phyloP scores from a whole-genome alignment of 2,329 filamentous ascomycete genomes.

The Aspergillus novoparasiticus region DNA sequence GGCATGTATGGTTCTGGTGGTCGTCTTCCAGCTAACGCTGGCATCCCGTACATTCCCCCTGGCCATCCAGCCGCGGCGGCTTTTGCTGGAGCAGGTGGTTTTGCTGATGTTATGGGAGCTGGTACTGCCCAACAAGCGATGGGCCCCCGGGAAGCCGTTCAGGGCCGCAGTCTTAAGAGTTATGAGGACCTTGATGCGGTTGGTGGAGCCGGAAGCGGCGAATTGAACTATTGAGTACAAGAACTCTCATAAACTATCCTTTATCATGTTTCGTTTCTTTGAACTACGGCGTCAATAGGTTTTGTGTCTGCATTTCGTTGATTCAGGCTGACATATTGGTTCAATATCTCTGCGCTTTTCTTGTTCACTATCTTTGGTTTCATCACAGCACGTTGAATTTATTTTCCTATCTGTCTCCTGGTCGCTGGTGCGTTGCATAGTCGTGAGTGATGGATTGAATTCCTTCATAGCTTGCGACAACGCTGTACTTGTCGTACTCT shows the following conservation, averaged over 20 bases:
- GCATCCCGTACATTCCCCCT: constrained; percentile 38
- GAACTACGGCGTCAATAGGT: constrained; percentile 16
- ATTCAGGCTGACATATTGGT: constrained; percentile 6
- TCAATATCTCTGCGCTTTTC: constrained; percentile 4
- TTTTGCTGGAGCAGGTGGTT: constrained; percentile 48
- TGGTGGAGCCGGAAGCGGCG: constrained; percentile 71
- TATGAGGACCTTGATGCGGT: constrained; percentile 96
- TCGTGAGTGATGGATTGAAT: not conserved
- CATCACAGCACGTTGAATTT: not conserved
- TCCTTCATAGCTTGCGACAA: not conserved
- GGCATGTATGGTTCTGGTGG: constrained; percentile 39
- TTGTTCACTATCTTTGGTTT: not conserved
- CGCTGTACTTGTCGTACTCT: not conserved
- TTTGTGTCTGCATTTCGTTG: constrained; percentile 5
- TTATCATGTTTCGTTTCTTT: not conserved
- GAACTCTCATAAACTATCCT: not conserved
- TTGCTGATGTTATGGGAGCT: constrained; percentile 51
- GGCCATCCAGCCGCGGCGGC: constrained; percentile 44
- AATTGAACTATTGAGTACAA: constrained; percentile 77
- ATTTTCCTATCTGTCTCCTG: not conserved
- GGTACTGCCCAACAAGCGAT: constrained; percentile 73
- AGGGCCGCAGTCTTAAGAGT: constrained; percentile 89
- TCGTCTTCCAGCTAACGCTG: constrained; percentile 35
- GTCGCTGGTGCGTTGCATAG: not conserved
- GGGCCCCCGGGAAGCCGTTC: constrained; percentile 86